Evolutionary conservation across 169 alveolate species (phyloP), one percentile per base, ranked within the genome.

Genomic region (Babesia divergens): DNA sequence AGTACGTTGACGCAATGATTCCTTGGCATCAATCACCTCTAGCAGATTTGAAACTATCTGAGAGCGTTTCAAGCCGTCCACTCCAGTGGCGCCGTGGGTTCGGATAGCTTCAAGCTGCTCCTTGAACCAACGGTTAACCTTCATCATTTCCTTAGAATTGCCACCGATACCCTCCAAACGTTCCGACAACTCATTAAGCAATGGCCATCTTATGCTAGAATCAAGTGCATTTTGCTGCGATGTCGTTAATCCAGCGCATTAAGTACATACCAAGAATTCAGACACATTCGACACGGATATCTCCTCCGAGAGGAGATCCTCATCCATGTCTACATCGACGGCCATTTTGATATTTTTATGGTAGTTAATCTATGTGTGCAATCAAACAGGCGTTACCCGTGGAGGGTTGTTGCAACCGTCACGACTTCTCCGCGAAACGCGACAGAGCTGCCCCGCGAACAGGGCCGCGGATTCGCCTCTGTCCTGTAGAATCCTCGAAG

Each of bases 401-500:
- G 37, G 53, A 40, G 29, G 44, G 37, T 49, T n/a, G n/a, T n/a
- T n/a, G n/a, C 62, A 18, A 32, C 31, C 42, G n/a, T 22, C 51
- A 40, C 65, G 46, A 13, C 29, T 68, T 62, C 54, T 52, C 24
- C n/a, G 26, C 38, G 69, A 54, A 69, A 7, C 88, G 55, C 38
- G 88, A 43, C 26, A 80, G 44, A 1, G 88, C 88, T 18, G 88
- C 88, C 1, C 88, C 88, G 18, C 43, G 59, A 3, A 80, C 84
- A 6, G 69, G 14, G 9, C 88, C 88, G 28, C 62, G 55, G 24
- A 70, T 74, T 2, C 59, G 56, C 24, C 69, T 52, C 32, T 47
- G 51, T 6, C 72, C 72, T 22, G 51, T 31, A 40, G 77, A 66
- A 56, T 69, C 70, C 28, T 40, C 56, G 42, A 31, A 49, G 43